Conservation (phyloP, 331 rosid genomes). For the Telfairia occidentalis region DNA sequence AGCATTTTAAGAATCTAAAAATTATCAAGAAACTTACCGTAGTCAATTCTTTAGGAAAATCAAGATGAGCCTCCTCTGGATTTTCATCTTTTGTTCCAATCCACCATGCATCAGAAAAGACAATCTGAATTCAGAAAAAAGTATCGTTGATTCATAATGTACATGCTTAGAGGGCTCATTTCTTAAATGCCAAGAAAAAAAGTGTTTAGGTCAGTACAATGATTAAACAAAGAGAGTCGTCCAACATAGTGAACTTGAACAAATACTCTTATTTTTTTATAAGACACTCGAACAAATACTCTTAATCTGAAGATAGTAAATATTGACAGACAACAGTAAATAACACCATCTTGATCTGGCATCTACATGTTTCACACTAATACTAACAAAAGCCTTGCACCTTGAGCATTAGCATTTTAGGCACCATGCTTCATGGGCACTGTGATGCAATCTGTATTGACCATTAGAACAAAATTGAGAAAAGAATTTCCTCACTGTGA, state of each 20-base stretch:
- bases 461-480: no score
- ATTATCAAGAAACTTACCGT: slow-evolving; percentile 30
- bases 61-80: slow-evolving; percentile 66
- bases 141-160: neutral
- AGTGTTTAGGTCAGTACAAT: neutral
- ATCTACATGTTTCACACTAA: no score
- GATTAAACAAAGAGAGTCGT: neutral
- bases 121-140: slow-evolving; percentile 41
- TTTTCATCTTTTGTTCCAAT: slow-evolving; percentile 74
- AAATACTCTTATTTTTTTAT: no score
- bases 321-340: neutral
- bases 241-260: neutral
- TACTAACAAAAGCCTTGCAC: no score
- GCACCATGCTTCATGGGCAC: no score
- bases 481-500: no score
- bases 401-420: no score
- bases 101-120: slow-evolving; percentile 95
- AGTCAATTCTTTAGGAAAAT: slow-evolving; percentile 58
- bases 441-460: no score
- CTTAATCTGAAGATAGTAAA: no score
- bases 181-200: neutral
- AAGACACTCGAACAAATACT: no score
- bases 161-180: neutral
- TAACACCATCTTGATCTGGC: neutral
- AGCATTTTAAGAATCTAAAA: neutral